Conservation (phyloP, 139 green algal species). For the Chlamydomonas sphaeroides region DNA sequence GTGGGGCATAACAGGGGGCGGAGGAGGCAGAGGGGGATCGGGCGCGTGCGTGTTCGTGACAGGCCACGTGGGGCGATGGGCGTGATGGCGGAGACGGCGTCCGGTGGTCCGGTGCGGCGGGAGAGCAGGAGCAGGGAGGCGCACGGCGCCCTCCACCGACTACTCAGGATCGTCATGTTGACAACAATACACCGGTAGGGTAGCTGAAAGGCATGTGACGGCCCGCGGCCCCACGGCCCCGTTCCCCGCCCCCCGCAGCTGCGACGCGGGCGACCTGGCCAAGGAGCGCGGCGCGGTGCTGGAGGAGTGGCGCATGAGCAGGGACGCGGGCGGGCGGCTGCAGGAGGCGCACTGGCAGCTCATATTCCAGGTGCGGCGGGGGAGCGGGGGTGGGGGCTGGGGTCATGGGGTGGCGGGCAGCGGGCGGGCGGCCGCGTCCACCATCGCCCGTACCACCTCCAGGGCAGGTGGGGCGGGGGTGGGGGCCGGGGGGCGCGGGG, state of each 20-base stretch:
- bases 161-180: too few species aligned
- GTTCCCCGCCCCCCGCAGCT: conserved; percentile 53
- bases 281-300: conserved; percentile 91
- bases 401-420: not conserved
- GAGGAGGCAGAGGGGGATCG: not conserved
- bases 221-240: too few species aligned
- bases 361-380: conserved; percentile 75
- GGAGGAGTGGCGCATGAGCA: conserved; percentile 84
- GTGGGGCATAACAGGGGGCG: not conserved
- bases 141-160: too few species aligned
- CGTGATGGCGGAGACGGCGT: too few species aligned
- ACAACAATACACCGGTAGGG: too few species aligned
- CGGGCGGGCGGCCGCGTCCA: not conserved
- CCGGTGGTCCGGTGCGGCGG: too few species aligned
- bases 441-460: too few species aligned
- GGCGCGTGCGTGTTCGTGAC: not conserved
- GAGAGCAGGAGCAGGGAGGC: too few species aligned
- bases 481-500: too few species aligned
- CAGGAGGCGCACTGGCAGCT: conserved; percentile 87
- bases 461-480: too few species aligned
- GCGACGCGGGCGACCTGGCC: conserved; percentile 74
- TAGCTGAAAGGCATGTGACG: too few species aligned
- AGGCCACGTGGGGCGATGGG: not conserved
- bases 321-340: conserved; percentile 63
- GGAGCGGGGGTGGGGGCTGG: conserved; percentile 23